Evolutionary conservation across 2,329 filamentous ascomycete genomes (phyloP).

Genomic region (Alternaria brassicae): DNA sequence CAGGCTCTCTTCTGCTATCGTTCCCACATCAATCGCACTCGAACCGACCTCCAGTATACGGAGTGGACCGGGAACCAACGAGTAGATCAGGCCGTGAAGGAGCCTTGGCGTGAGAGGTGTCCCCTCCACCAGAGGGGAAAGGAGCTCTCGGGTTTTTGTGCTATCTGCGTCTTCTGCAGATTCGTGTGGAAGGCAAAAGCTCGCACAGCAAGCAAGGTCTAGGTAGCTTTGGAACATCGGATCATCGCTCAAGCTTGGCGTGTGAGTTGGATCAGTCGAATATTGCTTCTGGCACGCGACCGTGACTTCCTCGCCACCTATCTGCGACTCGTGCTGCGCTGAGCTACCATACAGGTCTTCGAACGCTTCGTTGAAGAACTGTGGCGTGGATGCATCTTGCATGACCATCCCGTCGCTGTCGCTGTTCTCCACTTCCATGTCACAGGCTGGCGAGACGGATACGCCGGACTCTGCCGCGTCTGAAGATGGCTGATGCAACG

Average conservation of each 20-base stretch:
- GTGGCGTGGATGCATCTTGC: not conserved
- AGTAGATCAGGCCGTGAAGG: conserved; percentile 1
- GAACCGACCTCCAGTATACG: not conserved
- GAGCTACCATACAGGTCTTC: not conserved
- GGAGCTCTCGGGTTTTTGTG: not conserved
- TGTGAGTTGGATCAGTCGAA: not conserved
- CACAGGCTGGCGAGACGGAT: not conserved
- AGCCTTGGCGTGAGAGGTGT: conserved; percentile 4
- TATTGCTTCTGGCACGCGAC: not conserved
- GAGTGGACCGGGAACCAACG: not conserved
- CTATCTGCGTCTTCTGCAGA: not conserved
- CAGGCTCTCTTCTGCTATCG: not conserved
- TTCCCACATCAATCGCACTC: not conserved
- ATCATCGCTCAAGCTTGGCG: not conserved
- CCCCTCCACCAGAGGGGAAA: conserved; percentile 1
- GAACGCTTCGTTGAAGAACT: conserved; percentile 2
- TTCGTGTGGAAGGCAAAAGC: conserved; percentile 8
- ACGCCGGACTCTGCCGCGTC: too few species aligned
- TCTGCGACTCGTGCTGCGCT: not conserved
- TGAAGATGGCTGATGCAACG: not conserved
- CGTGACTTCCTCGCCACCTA: not conserved
- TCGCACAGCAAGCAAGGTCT: not conserved
- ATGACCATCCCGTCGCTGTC: not conserved
- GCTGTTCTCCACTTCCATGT: not conserved
- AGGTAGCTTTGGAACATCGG: not conserved